phyloP scores from a whole-genome alignment of 1,284 basidiomycete genomes.

The Cryptococcus floricola region DNA sequence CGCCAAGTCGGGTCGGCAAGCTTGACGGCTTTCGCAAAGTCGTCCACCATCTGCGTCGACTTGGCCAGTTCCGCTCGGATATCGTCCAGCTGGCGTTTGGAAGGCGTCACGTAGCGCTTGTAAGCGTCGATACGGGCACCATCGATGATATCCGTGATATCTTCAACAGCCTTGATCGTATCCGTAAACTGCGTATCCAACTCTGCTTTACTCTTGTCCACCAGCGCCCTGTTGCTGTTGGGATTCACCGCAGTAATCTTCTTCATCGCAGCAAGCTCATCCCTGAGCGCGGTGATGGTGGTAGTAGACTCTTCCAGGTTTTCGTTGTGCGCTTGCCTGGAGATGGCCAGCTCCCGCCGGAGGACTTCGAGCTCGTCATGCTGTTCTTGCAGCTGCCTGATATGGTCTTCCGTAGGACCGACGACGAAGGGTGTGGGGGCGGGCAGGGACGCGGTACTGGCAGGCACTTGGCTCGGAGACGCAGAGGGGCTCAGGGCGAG shows the following conservation, averaged over 20 bases:
- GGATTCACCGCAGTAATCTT: slow-evolving; percentile 77
- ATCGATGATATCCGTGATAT: slow-evolving; percentile 89
- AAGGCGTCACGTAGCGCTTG: slow-evolving; percentile 81
- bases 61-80: slow-evolving; percentile 70
- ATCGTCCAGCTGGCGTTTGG: slow-evolving; percentile 65
- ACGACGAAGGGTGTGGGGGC: not conserved
- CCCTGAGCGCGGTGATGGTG: slow-evolving; percentile 68
- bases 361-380: slow-evolving; percentile 92
- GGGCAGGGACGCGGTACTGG: slow-evolving; percentile 1
- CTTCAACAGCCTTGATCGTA: slow-evolving; percentile 86
- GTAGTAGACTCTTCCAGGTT: slow-evolving; percentile 88
- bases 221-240: slow-evolving; percentile 79
- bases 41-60: slow-evolving; percentile 68
- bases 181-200: slow-evolving; percentile 85
- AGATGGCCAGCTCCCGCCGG: slow-evolving; percentile 84
- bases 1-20: slow-evolving; percentile 96
- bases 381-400: slow-evolving; percentile 73
- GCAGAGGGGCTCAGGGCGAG: slow-evolving; percentile 11
- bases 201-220: slow-evolving; percentile 85
- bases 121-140: slow-evolving; percentile 86
- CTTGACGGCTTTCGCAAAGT: slow-evolving; percentile 77
- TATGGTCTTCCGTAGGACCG: slow-evolving; percentile 4
- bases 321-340: slow-evolving; percentile 90
- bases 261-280: slow-evolving; percentile 79
- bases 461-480: slow-evolving; percentile 4